These are phyloP conservation scores for Naganishia albida DNA, from an alignment of 1,284 basidiomycete species.

Conservation along the genomic window DNA sequence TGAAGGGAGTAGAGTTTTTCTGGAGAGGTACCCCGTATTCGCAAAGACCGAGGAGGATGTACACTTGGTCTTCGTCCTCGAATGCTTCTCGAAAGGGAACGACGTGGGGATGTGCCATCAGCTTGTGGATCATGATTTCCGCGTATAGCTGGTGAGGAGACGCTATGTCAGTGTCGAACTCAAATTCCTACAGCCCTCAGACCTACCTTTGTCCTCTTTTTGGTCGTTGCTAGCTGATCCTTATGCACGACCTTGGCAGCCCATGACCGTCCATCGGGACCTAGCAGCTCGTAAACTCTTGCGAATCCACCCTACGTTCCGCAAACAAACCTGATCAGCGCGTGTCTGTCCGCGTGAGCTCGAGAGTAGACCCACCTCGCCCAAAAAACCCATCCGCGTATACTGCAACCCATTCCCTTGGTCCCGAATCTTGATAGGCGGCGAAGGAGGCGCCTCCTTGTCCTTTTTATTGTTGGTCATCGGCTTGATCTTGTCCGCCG, in stretches of 20 bases:
- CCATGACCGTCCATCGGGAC: constrained; percentile 63
- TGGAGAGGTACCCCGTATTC: constrained; percentile 66
- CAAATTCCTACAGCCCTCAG: not conserved
- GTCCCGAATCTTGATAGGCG: constrained; percentile 75
- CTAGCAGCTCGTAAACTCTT: constrained; percentile 82
- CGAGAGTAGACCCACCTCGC: constrained; percentile 65
- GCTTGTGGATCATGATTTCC: constrained; percentile 96
- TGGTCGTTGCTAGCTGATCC: constrained; percentile 79
- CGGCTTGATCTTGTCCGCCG: constrained; percentile 20
- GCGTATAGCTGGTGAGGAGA: constrained; percentile 72
- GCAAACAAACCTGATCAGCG: constrained; percentile 20
- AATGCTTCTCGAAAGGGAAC: constrained; percentile 92
- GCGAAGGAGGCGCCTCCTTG: constrained; percentile 76
- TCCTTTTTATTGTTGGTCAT: constrained; percentile 57
- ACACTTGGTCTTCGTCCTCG: constrained; percentile 93
- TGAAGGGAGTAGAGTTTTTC: not conserved
- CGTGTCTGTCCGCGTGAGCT: not conserved
- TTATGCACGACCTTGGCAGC: constrained; percentile 91
- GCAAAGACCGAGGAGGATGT: constrained; percentile 95
- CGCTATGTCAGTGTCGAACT: too few relatives aligned
- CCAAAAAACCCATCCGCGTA: constrained; percentile 73
- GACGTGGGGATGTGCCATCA: constrained; percentile 88
- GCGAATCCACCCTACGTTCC: constrained; percentile 77
- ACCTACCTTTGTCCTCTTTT: constrained; percentile 84
- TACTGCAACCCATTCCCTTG: constrained; percentile 63